phyloP scores from a whole-genome alignment of 169 alveolate species.

The Babesia ovis region DNA sequence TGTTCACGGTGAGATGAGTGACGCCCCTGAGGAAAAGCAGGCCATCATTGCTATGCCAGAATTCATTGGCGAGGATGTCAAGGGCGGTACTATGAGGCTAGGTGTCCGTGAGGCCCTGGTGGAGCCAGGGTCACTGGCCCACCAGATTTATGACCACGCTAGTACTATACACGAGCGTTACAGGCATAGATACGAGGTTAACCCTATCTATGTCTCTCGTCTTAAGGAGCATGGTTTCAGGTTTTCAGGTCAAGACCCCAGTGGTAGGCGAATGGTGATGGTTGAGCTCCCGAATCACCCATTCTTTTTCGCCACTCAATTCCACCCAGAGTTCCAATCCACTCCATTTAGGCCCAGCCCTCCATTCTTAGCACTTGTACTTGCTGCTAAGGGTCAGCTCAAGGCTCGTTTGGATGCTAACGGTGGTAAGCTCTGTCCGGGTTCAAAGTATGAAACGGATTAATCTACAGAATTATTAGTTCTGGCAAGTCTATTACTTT shows the following conservation, averaged over 20 bases:
- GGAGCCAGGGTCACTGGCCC: slow-evolving; percentile 86
- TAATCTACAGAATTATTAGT: too few species aligned
- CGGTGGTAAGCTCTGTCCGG: slow-evolving; percentile 71
- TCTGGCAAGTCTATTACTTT: too few species aligned
- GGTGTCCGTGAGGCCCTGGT: slow-evolving; percentile 88
- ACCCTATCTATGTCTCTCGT: slow-evolving; percentile 81
- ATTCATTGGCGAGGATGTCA: slow-evolving; percentile 66
- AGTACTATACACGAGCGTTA: slow-evolving; percentile 89
- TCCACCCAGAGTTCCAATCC: slow-evolving; percentile 94
- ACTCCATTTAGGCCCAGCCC: slow-evolving; percentile 88
- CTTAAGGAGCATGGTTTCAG: slow-evolving; percentile 86
- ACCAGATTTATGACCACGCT: slow-evolving; percentile 83
- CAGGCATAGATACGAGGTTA: slow-evolving; percentile 93
- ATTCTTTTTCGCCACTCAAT: slow-evolving; percentile 91
- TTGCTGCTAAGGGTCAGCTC: slow-evolving; percentile 80
- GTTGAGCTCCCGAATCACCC: slow-evolving; percentile 86
- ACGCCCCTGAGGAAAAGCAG: slow-evolving; percentile 55
- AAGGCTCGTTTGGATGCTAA: slow-evolving; percentile 64
- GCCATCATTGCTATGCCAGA: slow-evolving; percentile 62
- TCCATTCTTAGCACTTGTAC: slow-evolving; percentile 80
- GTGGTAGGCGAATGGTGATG: slow-evolving; percentile 89
- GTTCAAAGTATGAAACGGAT: slow-evolving; percentile 41
- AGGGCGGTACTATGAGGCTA: slow-evolving; percentile 93
- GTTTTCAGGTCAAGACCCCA: slow-evolving; percentile 88
- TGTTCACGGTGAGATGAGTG: slow-evolving; percentile 76